These are phyloP conservation scores for Peniophora sp. DNA, from an alignment of 1,284 basidiomycete species.

Conservation along the genomic window DNA sequence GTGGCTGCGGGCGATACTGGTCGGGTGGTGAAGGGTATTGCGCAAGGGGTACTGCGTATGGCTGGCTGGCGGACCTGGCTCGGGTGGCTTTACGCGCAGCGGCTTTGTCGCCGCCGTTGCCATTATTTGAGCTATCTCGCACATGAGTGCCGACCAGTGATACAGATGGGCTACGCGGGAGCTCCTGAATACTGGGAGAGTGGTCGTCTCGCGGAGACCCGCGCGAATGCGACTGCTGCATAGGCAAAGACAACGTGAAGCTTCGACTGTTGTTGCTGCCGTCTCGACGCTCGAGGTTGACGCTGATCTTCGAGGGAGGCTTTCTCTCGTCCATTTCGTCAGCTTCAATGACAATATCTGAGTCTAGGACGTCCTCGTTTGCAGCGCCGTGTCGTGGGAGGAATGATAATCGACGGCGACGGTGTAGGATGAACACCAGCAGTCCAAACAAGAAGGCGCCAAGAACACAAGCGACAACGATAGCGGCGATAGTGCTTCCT, in stretches of 20 bases:
- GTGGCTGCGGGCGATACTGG: too few relatives aligned
- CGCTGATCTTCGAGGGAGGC: constrained; percentile 5
- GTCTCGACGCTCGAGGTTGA: background rate
- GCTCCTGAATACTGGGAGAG: constrained; percentile 9
- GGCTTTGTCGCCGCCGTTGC: too few relatives aligned
- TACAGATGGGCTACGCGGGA: constrained; percentile 13
- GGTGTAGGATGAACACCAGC: constrained; percentile 25
- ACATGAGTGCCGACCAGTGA: constrained; percentile 8
- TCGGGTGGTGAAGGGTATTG: too few relatives aligned
- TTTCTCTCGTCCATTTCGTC: constrained; percentile 4
- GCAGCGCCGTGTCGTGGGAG: constrained; percentile 33
- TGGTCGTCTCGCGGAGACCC: constrained; percentile 9
- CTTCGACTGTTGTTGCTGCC: constrained; percentile 10
- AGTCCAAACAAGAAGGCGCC: constrained; percentile 36
- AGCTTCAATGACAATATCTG: constrained; percentile 11
- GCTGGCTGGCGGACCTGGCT: too few relatives aligned
- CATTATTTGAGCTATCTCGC: background rate
- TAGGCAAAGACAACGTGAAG: constrained; percentile 14
- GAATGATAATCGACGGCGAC: constrained; percentile 19
- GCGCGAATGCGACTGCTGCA: constrained; percentile 8
- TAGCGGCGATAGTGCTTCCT: constrained; percentile 33
- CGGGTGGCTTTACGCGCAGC: too few relatives aligned
- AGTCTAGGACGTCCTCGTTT: constrained; percentile 4
- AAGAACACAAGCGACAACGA: constrained; percentile 47
- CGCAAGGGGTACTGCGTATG: too few relatives aligned